These are phyloP conservation scores for Collybiopsis luxurians DNA, from an alignment of 768 basidiomycete species.

Conservation along the genomic window DNA sequence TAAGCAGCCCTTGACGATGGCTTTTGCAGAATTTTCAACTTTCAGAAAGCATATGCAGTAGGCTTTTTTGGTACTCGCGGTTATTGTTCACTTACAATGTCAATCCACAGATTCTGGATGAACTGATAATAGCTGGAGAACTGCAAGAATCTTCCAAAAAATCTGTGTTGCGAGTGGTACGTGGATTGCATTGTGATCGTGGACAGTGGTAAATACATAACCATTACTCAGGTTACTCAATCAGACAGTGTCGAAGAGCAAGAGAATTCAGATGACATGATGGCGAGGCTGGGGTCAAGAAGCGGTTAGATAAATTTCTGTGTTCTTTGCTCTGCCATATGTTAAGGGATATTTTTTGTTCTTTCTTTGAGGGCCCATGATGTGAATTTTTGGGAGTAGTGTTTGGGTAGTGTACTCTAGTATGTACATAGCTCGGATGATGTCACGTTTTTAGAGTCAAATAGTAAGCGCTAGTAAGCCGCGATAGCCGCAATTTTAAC, in stretches of 20 bases:
- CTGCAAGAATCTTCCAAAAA: slow-evolving; percentile 89
- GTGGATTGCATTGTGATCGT: no score
- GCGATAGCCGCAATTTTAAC: neutral
- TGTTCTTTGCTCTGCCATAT: slow-evolving; percentile 16
- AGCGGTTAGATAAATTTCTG: slow-evolving; percentile 48
- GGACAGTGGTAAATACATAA: no score
- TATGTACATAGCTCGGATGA: no score
- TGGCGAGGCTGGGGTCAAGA: slow-evolving; percentile 74
- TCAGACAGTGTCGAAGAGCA: slow-evolving; percentile 84
- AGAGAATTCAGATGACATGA: slow-evolving; percentile 78
- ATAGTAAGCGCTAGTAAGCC: no score
- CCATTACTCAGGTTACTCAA: slow-evolving; percentile 87
- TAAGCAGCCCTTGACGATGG: neutral
- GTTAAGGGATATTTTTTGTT: no score
- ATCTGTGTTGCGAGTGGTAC: slow-evolving; percentile 58
- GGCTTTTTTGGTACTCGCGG: slow-evolving; percentile 23
- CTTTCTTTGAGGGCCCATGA: slow-evolving; percentile 43
- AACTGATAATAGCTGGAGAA: slow-evolving; percentile 91
- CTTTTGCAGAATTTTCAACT: slow-evolving; percentile 84
- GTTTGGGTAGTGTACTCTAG: no score
- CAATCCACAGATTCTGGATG: slow-evolving; percentile 71
- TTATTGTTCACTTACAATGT: slow-evolving; percentile 12
- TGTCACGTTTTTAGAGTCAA: no score
- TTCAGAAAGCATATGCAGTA: slow-evolving; percentile 92
- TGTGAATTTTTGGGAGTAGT: slow-evolving; percentile 21